Base-by-base conservation (phyloP, 148 eudicot species). In the Persicaria tinctoria region DNA sequence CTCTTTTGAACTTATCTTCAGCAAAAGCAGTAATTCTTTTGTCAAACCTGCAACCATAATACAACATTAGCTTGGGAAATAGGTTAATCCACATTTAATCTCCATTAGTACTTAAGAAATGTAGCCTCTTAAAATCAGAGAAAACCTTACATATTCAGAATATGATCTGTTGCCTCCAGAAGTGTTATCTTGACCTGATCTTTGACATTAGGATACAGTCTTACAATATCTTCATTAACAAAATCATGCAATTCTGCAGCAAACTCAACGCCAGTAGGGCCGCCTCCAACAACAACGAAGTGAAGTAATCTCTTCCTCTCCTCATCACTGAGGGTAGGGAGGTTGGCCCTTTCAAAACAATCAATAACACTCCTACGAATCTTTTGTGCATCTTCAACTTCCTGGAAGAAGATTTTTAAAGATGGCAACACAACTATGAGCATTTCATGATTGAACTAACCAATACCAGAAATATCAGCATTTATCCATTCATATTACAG, bases 221-320 rank as follows among this genome's bases (percentile, higher is more conserved):
- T 84, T 32, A 78, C 78, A 71, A 89, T 71, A 76, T 89, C 93
- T 51, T 87, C 90, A 11, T 80, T 80, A 16, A 89, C 83, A 78
- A 74, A 87, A 78, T 89, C 93, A 77, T 89, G 89, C 9, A 89
- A 78, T 72, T 86, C 93, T 0, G 93, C 93, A 3, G 89, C 87
- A 82, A 89, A 89, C 79, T 89, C 93, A 10, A 89, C 89, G 46
- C 93, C 93, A 27, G 90, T 80, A 8, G 93, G 93, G 5, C 93
- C 93, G 56, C 93, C 93, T 20, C 90, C 93, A 13, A 89, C 90
- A 46, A 89, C 71, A 5, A 89, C 90, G 74, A 89, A 89, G 23
- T 87, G 93, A 60, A 89, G 82, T 4, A 85, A 70, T 63, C 50
- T 79, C 79, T 66, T 84, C 75, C 84, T 81, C 73, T 87, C 84